Percentiles rank a stretch among this genome's conserved stretches.
Conservation (phyloP, 192 early-diverging fungal genomes). For the Coemansia sp. region DNA sequence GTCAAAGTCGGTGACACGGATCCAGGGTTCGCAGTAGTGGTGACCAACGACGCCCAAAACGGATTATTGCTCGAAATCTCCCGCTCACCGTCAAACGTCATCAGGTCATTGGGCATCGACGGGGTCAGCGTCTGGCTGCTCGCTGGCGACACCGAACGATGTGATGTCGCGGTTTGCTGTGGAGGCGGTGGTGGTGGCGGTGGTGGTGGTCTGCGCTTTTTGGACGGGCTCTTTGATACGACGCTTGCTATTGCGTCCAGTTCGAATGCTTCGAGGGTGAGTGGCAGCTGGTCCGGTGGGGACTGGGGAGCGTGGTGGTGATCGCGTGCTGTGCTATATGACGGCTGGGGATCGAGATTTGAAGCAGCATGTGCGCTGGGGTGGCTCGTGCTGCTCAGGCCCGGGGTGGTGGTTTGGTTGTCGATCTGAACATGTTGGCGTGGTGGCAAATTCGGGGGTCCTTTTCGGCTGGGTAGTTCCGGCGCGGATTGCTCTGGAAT, state of each 20-base stretch:
- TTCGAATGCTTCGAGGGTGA: too few relatives aligned
- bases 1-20: neutral
- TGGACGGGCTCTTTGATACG: neutral
- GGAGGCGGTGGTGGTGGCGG: conserved; percentile 6
- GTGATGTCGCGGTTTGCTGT: neutral
- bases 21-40: too few relatives aligned
- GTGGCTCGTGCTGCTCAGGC: too few relatives aligned
- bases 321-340: too few relatives aligned
- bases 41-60: conserved; percentile 6
- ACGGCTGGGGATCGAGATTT: too few relatives aligned
- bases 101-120: neutral
- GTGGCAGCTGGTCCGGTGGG: too few relatives aligned
- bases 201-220: neutral
- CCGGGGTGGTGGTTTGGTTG: too few relatives aligned
- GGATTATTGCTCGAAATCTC: conserved; percentile 8
- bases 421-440: too few relatives aligned
- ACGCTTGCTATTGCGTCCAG: conserved; percentile 44
- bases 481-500: neutral
- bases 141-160: neutral
- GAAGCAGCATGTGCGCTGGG: too few relatives aligned
- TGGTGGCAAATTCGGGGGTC: too few relatives aligned
- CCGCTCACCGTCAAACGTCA: conserved; percentile 6
- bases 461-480: too few relatives aligned
- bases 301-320: too few relatives aligned
- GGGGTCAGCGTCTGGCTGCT: conserved; percentile 4